Conservation (phyloP, 768 basidiomycete species). For the Baorangia bicolor region DNA sequence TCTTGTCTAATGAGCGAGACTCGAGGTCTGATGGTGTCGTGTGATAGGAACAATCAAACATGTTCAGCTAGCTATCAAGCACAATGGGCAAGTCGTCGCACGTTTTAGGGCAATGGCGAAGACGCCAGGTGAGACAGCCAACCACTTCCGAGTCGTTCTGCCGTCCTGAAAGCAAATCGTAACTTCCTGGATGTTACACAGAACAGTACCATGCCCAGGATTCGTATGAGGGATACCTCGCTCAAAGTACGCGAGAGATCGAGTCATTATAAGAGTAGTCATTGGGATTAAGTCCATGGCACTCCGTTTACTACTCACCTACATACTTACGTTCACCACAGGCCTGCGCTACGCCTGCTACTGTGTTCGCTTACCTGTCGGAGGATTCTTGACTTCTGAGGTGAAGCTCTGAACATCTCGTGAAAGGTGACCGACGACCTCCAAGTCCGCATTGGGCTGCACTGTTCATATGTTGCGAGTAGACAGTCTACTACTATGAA, state of each 20-base stretch:
- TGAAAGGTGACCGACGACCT: neutral
- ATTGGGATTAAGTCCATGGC: neutral
- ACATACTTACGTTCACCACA: neutral
- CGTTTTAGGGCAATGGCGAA: conserved; percentile 57
- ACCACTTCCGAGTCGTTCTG: neutral
- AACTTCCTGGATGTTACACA: conserved; percentile 17
- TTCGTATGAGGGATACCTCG: conserved; percentile 57
- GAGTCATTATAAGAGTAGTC: conserved; percentile 61
- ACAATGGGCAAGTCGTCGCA: conserved; percentile 71
- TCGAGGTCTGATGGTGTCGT: neutral
- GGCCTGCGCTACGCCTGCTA: neutral
- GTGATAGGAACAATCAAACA: conserved; percentile 82
- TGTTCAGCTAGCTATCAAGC: conserved; percentile 69
- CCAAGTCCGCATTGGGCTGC: no score
- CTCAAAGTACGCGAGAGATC: conserved; percentile 58
- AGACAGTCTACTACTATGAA: neutral
- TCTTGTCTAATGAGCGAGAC: conserved; percentile 1
- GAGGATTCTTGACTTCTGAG: neutral
- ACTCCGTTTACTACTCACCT: neutral
- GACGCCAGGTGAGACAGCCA: conserved; percentile 48
- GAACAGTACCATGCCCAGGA: conserved; percentile 52
- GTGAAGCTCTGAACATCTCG: no score
- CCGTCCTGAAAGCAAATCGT: neutral
- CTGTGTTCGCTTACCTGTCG: neutral
- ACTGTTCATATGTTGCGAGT: neutral